A percentile compares a stretch with the other conserved stretches of the same genome.
Conservation (phyloP, 176 grass and related monocot genomes). For the Rhynchospora pubera region DNA sequence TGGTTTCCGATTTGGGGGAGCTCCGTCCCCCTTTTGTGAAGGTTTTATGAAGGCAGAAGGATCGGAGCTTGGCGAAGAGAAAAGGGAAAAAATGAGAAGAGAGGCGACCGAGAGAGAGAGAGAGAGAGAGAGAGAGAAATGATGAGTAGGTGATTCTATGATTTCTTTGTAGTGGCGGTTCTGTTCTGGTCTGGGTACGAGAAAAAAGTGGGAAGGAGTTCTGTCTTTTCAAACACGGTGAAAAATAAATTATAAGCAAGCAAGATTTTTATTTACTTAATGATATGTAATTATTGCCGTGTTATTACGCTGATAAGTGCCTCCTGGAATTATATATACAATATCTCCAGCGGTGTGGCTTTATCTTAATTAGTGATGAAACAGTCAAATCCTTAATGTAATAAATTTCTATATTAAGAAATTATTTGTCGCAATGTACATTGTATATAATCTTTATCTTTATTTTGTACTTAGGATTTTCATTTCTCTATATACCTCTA, state of each 20-base stretch:
- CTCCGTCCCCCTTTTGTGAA: not conserved
- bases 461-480: not conserved
- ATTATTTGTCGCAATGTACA: not conserved
- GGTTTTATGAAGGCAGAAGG: not conserved
- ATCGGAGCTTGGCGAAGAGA: slow-evolving; percentile 19
- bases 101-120: not conserved
- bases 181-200: not conserved
- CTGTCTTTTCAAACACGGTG: not conserved
- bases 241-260: not conserved
- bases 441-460: not conserved
- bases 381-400: not conserved
- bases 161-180: not conserved
- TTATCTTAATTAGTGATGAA: not conserved
- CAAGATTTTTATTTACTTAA: not conserved
- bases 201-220: not conserved
- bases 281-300: not conserved
- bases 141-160: not conserved
- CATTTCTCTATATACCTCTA: too few species aligned
- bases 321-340: too few species aligned
- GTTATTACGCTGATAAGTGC: not conserved
- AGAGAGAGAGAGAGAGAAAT: not conserved
- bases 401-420: too few species aligned
- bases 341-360: not conserved
- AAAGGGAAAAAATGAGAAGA: not conserved
- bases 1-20: not conserved